Percentiles rank a stretch among this genome's conserved stretches.
phyloP scores from a whole-genome alignment of 2,329 filamentous ascomycete genomes.

The Calcarisporium arbuscula region DNA sequence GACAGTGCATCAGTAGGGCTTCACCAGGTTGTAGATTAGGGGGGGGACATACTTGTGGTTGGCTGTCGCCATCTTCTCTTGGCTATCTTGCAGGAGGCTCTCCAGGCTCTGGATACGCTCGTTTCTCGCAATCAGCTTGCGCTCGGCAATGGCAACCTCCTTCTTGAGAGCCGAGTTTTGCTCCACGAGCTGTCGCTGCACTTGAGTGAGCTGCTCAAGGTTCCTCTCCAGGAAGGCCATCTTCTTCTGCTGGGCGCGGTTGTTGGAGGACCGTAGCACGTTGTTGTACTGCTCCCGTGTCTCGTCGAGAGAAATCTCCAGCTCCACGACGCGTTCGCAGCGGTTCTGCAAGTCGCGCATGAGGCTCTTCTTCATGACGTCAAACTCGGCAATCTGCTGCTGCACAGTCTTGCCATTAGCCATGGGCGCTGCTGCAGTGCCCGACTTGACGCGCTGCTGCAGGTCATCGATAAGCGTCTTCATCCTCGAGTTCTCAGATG shows the following conservation, averaged over 20 bases:
- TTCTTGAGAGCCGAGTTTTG: constrained; percentile 98
- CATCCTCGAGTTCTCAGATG: constrained; percentile 75
- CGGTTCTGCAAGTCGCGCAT: constrained; percentile 99
- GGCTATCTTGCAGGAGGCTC: constrained; percentile 86
- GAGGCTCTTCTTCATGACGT: constrained; percentile 98
- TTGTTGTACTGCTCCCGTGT: constrained; percentile 99
- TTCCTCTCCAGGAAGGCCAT: constrained; percentile 99
- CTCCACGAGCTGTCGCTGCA: constrained; percentile 95
- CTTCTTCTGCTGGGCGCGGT: constrained; percentile 99
- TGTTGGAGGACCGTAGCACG: constrained; percentile 92
- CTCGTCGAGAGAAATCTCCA: constrained; percentile 96
- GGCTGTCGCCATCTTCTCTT: constrained; percentile 95
- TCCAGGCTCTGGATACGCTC: constrained; percentile 95
- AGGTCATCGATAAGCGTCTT: constrained; percentile 75
- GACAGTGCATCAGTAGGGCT: background rate
- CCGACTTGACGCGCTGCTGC: constrained; percentile 65
- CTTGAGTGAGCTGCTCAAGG: constrained; percentile 93
- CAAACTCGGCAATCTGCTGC: constrained; percentile 97
- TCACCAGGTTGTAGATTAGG: constrained; percentile 1
- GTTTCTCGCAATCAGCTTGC: constrained; percentile 92
- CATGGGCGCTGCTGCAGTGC: constrained; percentile 50
- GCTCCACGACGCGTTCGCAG: constrained; percentile 94
- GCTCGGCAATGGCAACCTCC: constrained; percentile 96
- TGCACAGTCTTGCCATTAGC: constrained; percentile 85
- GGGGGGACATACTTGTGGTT: constrained; percentile 78